A percentile compares a stretch with the other conserved stretches of the same genome.
Conservation (phyloP, 2,329 filamentous ascomycete genomes). For the Rugonectria rugulosa region DNA sequence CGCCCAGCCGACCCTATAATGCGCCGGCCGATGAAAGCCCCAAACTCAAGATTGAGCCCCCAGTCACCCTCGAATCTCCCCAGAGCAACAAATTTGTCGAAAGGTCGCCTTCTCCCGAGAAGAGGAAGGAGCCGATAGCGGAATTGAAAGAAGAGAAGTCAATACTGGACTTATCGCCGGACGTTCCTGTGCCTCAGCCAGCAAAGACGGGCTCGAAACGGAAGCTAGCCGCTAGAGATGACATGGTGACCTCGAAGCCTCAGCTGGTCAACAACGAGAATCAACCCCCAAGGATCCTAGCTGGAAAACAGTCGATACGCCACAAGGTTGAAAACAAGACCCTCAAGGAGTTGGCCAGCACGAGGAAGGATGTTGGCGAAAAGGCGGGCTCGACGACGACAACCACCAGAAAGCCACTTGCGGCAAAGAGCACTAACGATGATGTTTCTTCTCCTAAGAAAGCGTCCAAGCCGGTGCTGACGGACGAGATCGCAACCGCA, state of each 20-base stretch:
- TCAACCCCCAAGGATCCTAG: constrained; percentile 24
- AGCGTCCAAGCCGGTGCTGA: constrained; percentile 41
- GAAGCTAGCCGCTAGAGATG: constrained; percentile 64
- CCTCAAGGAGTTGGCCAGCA: constrained; percentile 55
- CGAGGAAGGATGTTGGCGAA: constrained; percentile 51
- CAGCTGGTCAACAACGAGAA: constrained; percentile 41
- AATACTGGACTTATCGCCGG: constrained; percentile 3
- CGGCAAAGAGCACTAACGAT: constrained; percentile 67
- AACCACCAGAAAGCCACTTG: constrained; percentile 56
- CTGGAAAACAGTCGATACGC: constrained; percentile 41
- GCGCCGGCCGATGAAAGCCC: constrained; percentile 32
- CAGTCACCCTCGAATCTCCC: constrained; percentile 43
- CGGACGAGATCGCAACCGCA: constrained; percentile 48
- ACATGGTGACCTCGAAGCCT: constrained; percentile 50
- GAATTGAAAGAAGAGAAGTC: constrained; percentile 4
- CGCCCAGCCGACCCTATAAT: constrained; percentile 46
- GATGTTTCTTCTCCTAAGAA: constrained; percentile 67
- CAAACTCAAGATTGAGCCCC: constrained; percentile 39
- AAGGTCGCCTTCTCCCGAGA: constrained; percentile 39
- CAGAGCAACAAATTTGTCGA: constrained; percentile 28
- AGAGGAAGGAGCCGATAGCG: constrained; percentile 27
- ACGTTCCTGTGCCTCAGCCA: constrained; percentile 30
- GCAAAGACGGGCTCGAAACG: constrained; percentile 63
- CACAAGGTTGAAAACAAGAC: constrained; percentile 50
- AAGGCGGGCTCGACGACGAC: constrained; percentile 38